phyloP scores from a whole-genome alignment of 306 rosid genomes.

The Sicyos edulis region DNA sequence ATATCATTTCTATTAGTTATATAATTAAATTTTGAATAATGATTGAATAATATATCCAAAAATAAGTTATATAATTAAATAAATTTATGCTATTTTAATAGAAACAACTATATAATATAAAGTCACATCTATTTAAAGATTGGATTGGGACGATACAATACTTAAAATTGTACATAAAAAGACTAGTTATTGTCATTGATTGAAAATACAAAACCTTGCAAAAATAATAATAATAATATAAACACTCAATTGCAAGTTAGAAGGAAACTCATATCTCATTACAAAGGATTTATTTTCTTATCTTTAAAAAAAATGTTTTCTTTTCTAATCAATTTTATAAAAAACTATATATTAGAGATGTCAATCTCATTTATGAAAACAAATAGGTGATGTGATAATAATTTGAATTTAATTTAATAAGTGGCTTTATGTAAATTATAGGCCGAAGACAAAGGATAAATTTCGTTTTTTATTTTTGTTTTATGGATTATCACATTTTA shows the following conservation, averaged over 20 bases:
- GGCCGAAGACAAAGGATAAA: neutral
- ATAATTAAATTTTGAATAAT: no score
- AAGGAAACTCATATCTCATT: neutral
- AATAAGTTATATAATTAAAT: no score
- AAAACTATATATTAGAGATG: neutral
- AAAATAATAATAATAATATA: no score
- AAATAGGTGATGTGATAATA: neutral
- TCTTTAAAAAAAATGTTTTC: neutral
- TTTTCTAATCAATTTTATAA: neutral
- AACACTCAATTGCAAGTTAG: neutral
- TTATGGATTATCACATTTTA: no score
- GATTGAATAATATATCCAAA: no score
- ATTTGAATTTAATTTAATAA: neutral
- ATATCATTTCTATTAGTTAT: no score
- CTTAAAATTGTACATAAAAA: neutral
- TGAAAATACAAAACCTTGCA: neutral
- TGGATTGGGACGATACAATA: neutral
- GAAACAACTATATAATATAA: no score
- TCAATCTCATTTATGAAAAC: neutral
- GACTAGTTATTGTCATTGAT: neutral
- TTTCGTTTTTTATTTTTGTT: no score
- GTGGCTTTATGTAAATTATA: neutral
- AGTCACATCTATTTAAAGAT: neutral
- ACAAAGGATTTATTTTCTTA: neutral
- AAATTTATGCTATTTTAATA: no score